Evolutionary conservation across 495 filamentous ascomycete genomes (phyloP).

Genomic region (Bathelium albidoporum): DNA sequence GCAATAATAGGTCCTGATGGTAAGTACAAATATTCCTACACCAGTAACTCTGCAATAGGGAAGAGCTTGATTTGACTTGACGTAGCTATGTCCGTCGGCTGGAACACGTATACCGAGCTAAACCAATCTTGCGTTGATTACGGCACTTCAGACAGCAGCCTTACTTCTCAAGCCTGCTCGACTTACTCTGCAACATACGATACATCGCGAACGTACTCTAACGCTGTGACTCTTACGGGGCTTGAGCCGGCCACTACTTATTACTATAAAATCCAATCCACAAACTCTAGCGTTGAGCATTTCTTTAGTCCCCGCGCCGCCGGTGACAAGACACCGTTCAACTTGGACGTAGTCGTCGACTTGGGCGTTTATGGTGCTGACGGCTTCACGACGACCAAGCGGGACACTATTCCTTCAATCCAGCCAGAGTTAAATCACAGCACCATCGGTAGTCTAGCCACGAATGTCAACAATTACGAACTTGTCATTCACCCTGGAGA

Average conservation of each 20-base stretch:
- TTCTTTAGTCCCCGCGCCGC: conserved; percentile 45
- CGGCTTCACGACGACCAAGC: conserved; percentile 48
- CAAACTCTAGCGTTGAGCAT: conserved; percentile 44
- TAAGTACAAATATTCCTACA: background rate
- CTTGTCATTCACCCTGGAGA: conserved; percentile 49
- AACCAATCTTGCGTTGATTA: conserved; percentile 37
- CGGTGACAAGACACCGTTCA: conserved; percentile 35
- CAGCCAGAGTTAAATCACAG: conserved; percentile 51
- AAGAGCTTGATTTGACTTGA: background rate
- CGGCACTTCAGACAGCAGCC: conserved; percentile 27
- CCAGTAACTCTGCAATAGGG: background rate
- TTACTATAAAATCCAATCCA: conserved; percentile 45
- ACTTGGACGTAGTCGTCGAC: conserved; percentile 36
- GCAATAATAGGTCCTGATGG: conserved; percentile 1
- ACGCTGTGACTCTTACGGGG: conserved; percentile 30
- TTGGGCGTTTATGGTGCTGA: conserved; percentile 44
- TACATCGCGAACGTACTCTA: conserved; percentile 29
- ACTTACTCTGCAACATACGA: conserved; percentile 31
- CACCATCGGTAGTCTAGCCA: conserved; percentile 47
- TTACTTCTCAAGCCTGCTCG: conserved; percentile 30
- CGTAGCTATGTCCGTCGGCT: background rate
- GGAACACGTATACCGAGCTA: conserved; percentile 32
- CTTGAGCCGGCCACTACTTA: conserved; percentile 35
- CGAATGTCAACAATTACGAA: conserved; percentile 48
- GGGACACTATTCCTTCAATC: conserved; percentile 42